Conservation (phyloP, 169 alveolate species). For the Sarcocystis neurona region DNA sequence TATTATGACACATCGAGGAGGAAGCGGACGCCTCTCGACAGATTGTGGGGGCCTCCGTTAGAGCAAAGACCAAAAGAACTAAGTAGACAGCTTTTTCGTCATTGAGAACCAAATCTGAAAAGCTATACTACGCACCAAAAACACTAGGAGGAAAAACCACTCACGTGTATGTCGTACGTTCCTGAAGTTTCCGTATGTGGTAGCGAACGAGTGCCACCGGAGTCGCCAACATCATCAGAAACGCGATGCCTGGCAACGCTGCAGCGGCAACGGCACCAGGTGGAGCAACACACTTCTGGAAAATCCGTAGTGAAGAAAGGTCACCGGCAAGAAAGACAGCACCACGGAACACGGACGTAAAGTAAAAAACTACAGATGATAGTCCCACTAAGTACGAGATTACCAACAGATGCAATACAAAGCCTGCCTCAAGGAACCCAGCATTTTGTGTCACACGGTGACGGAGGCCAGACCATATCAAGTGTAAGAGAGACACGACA, state of each 20-base stretch:
- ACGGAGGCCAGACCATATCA: too few relatives aligned
- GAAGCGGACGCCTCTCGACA: too few relatives aligned
- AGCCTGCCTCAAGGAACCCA: too few relatives aligned
- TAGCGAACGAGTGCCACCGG: slow-evolving; percentile 35
- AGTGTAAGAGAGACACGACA: too few relatives aligned
- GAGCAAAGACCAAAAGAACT: too few relatives aligned
- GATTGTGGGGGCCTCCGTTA: too few relatives aligned
- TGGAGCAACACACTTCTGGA: background rate
- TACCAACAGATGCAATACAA: background rate
- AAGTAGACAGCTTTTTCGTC: too few relatives aligned
- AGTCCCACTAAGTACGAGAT: background rate
- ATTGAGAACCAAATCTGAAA: too few relatives aligned
- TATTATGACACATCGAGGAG: too few relatives aligned
- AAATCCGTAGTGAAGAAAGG: background rate
- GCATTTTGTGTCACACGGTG: too few relatives aligned
- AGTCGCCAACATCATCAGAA: slow-evolving; percentile 37
- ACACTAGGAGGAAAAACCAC: too few relatives aligned
- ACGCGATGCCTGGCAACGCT: slow-evolving; percentile 50
- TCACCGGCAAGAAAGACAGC: background rate
- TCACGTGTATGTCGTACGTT: slow-evolving; percentile 12
- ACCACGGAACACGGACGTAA: background rate
- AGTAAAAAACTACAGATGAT: background rate
- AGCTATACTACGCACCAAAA: too few relatives aligned
- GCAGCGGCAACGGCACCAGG: background rate
- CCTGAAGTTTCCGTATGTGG: slow-evolving; percentile 10